A percentile compares a stretch with the other conserved stretches of the same genome.
These are phyloP conservation scores for Starmerella roubikii DNA, from an alignment of 805 yeast genomes.

Conservation along the genomic window DNA sequence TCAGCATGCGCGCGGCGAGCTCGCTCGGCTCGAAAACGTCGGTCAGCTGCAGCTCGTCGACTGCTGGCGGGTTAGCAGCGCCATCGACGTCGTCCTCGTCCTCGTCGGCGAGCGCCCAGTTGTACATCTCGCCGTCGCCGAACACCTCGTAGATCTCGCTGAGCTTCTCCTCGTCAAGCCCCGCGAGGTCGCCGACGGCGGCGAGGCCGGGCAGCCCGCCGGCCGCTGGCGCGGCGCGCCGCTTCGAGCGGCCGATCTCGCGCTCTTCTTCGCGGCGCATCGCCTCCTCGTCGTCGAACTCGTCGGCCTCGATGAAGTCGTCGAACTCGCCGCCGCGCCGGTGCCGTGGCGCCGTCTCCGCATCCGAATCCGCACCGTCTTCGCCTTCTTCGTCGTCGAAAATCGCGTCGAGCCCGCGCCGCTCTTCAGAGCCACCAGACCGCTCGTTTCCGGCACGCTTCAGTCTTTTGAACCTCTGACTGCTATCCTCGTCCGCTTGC, in stretches of 20 bases:
- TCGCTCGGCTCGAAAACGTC: constrained; percentile 94
- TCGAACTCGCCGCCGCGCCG: constrained; percentile 61
- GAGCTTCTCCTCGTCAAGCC: constrained; percentile 76
- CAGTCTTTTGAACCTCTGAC: constrained; percentile 58
- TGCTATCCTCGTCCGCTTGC: constrained; percentile 13
- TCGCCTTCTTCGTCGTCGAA: constrained; percentile 48
- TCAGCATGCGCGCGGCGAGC: constrained; percentile 75
- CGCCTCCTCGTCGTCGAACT: constrained; percentile 52
- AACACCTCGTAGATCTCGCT: constrained; percentile 90
- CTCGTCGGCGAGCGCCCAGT: constrained; percentile 94
- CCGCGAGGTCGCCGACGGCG: constrained; percentile 23
- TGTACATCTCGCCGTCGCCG: constrained; percentile 95
- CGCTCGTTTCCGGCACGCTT: constrained; percentile 47
- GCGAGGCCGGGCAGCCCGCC: constrained; percentile 9
- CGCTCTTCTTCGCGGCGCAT: constrained; percentile 42
- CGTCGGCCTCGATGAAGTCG: constrained; percentile 96
- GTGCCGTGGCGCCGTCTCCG: neutral
- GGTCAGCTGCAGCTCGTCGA: constrained; percentile 43
- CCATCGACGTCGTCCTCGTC: constrained; percentile 30
- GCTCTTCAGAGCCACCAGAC: constrained; percentile 5
- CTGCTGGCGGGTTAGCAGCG: constrained; percentile 19
- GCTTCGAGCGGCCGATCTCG: constrained; percentile 25
- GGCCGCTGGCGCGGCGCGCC: constrained; percentile 8
- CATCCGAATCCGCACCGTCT: constrained; percentile 19
- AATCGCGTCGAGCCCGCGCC: constrained; percentile 40